phyloP scores from a whole-genome alignment of 2,329 filamentous ascomycete species.

The Verticillium alfalfae region DNA sequence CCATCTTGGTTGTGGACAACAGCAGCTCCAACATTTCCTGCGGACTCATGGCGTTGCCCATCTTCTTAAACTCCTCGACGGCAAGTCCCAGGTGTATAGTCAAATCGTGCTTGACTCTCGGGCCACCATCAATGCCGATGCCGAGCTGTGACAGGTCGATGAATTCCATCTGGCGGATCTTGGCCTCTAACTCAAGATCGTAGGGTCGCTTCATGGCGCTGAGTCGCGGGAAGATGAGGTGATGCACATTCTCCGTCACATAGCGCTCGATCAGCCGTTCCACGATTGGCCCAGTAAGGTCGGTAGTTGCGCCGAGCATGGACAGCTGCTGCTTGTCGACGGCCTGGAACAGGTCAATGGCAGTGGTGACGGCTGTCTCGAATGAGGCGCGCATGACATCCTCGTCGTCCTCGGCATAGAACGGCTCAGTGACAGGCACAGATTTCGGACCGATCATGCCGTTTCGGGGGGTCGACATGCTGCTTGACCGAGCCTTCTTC shows the following conservation, averaged over 20 bases:
- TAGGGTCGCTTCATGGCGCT: slow-evolving; percentile 73
- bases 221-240: slow-evolving; percentile 79
- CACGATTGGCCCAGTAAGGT: slow-evolving; percentile 85
- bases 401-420: slow-evolving; percentile 84
- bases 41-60: slow-evolving; percentile 69
- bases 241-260: slow-evolving; percentile 87
- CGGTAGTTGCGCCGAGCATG: slow-evolving; percentile 83
- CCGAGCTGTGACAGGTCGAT: slow-evolving; percentile 94
- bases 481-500: slow-evolving; percentile 50
- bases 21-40: slow-evolving; percentile 85
- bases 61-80: slow-evolving; percentile 84
- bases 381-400: slow-evolving; percentile 82
- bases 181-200: slow-evolving; percentile 80
- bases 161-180: slow-evolving; percentile 87
- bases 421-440: slow-evolving; percentile 53
- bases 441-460: slow-evolving; percentile 21
- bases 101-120: slow-evolving; percentile 74
- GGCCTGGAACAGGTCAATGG: slow-evolving; percentile 91
- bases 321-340: slow-evolving; percentile 96
- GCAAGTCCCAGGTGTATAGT: slow-evolving; percentile 70
- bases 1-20: slow-evolving; percentile 73
- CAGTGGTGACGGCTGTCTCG: slow-evolving; percentile 86
- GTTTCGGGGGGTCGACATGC: slow-evolving; percentile 26
- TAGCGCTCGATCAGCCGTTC: slow-evolving; percentile 94
- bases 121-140: slow-evolving; percentile 75